These are phyloP conservation scores for Pythium insidiosum DNA, from an alignment of 352 stramenopile species.

Conservation along the genomic window DNA sequence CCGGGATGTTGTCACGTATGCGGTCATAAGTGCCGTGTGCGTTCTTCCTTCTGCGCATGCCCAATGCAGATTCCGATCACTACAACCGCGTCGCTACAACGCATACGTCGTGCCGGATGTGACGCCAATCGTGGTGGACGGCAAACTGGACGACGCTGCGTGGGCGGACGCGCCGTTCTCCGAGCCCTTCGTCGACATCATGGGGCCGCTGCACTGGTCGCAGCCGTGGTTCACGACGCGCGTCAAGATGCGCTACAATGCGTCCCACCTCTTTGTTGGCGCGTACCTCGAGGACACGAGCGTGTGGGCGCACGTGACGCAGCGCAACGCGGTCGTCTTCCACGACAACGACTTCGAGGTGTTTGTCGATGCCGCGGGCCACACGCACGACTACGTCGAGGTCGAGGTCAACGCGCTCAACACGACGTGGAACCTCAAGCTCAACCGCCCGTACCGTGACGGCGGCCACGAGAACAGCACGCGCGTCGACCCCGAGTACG, in stretches of 20 bases:
- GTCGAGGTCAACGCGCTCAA: conserved; percentile 87
- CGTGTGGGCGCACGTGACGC: conserved; percentile 63
- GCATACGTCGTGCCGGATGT: conserved; percentile 18
- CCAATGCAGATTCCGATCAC: conserved; percentile 16
- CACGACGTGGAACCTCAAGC: conserved; percentile 84
- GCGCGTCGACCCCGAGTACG: conserved; percentile 46
- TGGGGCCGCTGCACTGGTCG: conserved; percentile 36
- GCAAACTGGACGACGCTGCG: conserved; percentile 40
- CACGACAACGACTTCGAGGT: conserved; percentile 91
- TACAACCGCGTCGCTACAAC: conserved; percentile 28
- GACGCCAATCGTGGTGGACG: conserved; percentile 32
- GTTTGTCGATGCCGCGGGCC: conserved; percentile 77
- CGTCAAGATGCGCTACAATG: conserved; percentile 73
- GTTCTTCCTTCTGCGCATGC: too few relatives aligned
- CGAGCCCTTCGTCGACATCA: conserved; percentile 62
- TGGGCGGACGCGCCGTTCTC: conserved; percentile 54
- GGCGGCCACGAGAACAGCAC: conserved; percentile 78
- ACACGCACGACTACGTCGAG: conserved; percentile 88
- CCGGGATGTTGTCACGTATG: too few relatives aligned
- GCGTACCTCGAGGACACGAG: conserved; percentile 54
- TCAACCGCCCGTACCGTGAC: conserved; percentile 83
- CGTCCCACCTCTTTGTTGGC: conserved; percentile 60
- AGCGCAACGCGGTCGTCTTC: conserved; percentile 65
- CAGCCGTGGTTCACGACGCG: conserved; percentile 65
- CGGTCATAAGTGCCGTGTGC: too few relatives aligned